phyloP scores from a whole-genome alignment of 805 yeast species.

The Dipodascus albidus region DNA sequence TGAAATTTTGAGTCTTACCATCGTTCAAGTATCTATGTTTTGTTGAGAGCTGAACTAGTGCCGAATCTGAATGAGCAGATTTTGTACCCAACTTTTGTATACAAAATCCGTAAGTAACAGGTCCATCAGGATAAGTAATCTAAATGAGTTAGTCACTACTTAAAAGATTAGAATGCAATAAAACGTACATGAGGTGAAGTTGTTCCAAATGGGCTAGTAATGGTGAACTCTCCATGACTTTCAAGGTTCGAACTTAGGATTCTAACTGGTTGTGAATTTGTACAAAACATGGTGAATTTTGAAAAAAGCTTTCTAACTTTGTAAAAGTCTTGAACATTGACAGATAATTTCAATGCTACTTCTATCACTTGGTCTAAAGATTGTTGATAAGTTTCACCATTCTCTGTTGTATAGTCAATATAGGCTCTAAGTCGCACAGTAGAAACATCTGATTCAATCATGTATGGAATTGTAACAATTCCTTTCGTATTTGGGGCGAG shows the following conservation, averaged over 20 bases:
- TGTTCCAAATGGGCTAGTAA: constrained; percentile 21
- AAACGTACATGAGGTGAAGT: constrained; percentile 11
- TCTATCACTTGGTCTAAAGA: constrained; percentile 30
- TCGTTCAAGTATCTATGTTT: constrained; percentile 14
- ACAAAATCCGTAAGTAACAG: constrained; percentile 49
- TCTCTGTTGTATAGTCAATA: constrained; percentile 18
- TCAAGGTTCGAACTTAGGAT: constrained; percentile 34
- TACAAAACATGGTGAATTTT: constrained; percentile 57
- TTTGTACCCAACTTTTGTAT: constrained; percentile 34
- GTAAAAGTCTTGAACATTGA: constrained; percentile 73
- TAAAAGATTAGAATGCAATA: constrained; percentile 8
- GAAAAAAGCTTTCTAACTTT: constrained; percentile 44
- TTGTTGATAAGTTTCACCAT: constrained; percentile 9
- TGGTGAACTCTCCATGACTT: constrained; percentile 26
- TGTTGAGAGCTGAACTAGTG: constrained; percentile 10
- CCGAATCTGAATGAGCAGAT: constrained; percentile 19
- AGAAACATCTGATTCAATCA: constrained; percentile 17
- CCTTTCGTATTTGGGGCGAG: constrained; percentile 9
- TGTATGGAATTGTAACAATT: constrained; percentile 20
- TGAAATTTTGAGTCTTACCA: constrained; percentile 8
- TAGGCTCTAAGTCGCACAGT: constrained; percentile 16
- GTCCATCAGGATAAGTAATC: constrained; percentile 60
- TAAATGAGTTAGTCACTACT: neutral
- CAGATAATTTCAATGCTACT: constrained; percentile 49
- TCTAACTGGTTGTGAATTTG: constrained; percentile 43